Conservation (phyloP, 345 rosid genomes). For the Camelina hispida region DNA sequence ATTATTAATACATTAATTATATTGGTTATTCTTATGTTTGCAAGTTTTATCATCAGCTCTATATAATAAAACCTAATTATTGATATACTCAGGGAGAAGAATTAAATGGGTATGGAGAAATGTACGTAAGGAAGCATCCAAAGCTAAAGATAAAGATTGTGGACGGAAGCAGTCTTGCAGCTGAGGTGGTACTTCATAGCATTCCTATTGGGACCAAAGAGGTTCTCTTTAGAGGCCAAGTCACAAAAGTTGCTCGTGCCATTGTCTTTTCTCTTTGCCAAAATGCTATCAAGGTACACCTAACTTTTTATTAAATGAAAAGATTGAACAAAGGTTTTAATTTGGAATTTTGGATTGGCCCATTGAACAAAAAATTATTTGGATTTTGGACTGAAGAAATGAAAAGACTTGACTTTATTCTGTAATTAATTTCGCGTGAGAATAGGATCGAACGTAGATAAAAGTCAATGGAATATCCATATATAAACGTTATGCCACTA, state of each 20-base stretch:
- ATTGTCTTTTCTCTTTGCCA: constrained; percentile 52
- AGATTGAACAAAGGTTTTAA: not conserved
- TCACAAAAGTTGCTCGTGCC: constrained; percentile 62
- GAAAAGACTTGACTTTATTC: not conserved
- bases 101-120: constrained; percentile 56
- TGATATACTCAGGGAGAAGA: constrained; percentile 54
- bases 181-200: constrained; percentile 56
- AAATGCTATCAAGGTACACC: constrained; percentile 56
- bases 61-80: not conserved
- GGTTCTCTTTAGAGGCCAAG: constrained; percentile 53
- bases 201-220: constrained; percentile 60
- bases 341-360: not conserved
- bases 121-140: constrained; percentile 54
- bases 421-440: not conserved
- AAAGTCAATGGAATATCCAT: constrained; percentile 4
- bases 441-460: constrained; percentile 17
- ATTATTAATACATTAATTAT: not conserved
- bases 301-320: not conserved
- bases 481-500: not conserved
- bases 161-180: constrained; percentile 71
- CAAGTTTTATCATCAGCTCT: not conserved
- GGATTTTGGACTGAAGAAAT: no score
- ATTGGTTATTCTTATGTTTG: constrained; percentile 16
- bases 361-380: not conserved
- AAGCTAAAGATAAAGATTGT: constrained; percentile 57